Conservation (phyloP, 2,329 filamentous ascomycete genomes). For the Allantophomopsis cytisporea region DNA sequence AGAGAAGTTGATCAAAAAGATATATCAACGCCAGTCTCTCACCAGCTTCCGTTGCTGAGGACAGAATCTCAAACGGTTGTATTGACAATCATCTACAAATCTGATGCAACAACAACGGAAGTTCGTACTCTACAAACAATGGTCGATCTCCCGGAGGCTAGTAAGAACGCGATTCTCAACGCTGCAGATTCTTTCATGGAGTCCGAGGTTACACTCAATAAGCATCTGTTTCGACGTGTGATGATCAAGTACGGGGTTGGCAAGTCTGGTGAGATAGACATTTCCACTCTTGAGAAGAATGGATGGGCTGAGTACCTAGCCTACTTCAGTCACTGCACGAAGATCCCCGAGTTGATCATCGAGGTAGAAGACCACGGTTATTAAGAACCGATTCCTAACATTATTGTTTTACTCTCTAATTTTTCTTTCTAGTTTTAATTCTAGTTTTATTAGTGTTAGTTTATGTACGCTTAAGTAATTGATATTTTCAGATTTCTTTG, state of each 20-base stretch:
- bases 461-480: too few species aligned
- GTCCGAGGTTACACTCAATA: constrained; percentile 1
- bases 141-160: constrained; percentile 3
- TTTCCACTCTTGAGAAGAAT: constrained; percentile 6
- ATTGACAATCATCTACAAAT: constrained; percentile 2
- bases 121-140: constrained; percentile 2
- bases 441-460: too few species aligned
- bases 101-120: constrained; percentile 1
- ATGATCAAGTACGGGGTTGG: constrained; percentile 6
- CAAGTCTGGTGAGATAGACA: constrained; percentile 6
- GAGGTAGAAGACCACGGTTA: constrained; percentile 2
- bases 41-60: background rate
- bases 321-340: constrained; percentile 7
- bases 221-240: background rate
- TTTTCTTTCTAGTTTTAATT: too few species aligned
- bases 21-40: background rate
- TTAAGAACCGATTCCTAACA: too few species aligned
- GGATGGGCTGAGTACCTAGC: constrained; percentile 7
- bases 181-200: constrained; percentile 5
- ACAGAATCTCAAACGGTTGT: constrained; percentile 2
- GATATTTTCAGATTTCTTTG: too few species aligned
- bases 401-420: too few species aligned
- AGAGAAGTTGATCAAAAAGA: too few species aligned
- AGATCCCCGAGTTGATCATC: constrained; percentile 8
- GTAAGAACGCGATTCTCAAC: constrained; percentile 3